Conservation (phyloP, 176 grass and related monocot genomes). For the Pontederia crassipes region DNA sequence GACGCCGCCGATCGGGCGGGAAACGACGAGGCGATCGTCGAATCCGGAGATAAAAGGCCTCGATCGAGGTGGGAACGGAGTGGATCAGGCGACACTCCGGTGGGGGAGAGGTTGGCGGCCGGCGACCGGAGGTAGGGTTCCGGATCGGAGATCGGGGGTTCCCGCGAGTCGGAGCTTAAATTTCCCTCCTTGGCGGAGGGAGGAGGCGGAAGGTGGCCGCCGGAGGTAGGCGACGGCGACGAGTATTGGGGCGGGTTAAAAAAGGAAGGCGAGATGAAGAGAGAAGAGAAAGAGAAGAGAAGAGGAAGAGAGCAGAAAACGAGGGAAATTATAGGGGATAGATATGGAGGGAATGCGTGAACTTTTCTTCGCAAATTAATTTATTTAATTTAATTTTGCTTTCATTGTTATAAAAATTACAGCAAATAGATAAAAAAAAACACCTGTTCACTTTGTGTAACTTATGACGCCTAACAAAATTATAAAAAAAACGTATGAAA, state of each 20-base stretch:
- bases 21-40: neutral
- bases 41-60: neutral
- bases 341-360: constrained; percentile 14
- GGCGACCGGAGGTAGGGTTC: neutral
- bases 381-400: too few relatives aligned
- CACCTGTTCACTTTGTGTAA: too few relatives aligned
- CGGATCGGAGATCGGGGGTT: neutral
- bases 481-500: too few relatives aligned
- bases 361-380: neutral
- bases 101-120: neutral
- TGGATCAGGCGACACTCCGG: neutral
- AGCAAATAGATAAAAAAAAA: too few relatives aligned
- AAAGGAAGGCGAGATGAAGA: neutral
- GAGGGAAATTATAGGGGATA: constrained; percentile 16
- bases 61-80: neutral
- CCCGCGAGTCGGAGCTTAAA: too few relatives aligned
- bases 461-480: too few relatives aligned
- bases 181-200: neutral
- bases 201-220: neutral
- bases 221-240: neutral
- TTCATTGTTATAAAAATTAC: too few relatives aligned
- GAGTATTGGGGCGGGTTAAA: too few relatives aligned
- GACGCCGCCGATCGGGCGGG: neutral
- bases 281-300: neutral
- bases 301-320: neutral